Evolutionary conservation across 345 rosid genomes (phyloP).

Genomic region (Salix arbutifolia): DNA sequence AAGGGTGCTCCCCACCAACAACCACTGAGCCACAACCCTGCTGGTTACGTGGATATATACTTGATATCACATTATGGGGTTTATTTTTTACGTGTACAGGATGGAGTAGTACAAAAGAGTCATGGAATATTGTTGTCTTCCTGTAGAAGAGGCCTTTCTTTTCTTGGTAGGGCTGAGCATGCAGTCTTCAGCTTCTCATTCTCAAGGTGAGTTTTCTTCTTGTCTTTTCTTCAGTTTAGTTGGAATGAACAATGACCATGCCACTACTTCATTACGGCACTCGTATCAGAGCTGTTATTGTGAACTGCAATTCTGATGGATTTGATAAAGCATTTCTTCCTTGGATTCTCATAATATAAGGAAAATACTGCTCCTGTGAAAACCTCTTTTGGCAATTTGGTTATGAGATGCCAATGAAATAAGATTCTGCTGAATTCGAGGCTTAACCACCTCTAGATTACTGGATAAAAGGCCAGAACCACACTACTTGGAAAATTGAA

Average conservation of each 20-base stretch:
- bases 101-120: slow-evolving; percentile 29
- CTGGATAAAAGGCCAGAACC: not conserved
- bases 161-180: slow-evolving; percentile 47
- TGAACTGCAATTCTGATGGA: not conserved
- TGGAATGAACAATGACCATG: not conserved
- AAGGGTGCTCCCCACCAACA: no score
- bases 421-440: not conserved
- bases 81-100: no score
- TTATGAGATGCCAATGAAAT: not conserved
- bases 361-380: not conserved
- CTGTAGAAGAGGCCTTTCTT: slow-evolving; percentile 44
- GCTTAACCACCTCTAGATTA: not conserved
- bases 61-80: no score
- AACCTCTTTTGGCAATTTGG: not conserved
- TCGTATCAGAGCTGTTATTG: not conserved
- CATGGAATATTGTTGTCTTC: slow-evolving; percentile 28
- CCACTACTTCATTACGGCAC: not conserved
- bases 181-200: slow-evolving; percentile 39
- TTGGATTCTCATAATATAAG: not conserved
- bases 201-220: slow-evolving; percentile 37
- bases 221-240: not conserved
- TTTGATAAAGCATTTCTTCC: not conserved
- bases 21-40: no score
- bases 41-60: no score
- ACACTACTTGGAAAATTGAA: not conserved